These are phyloP conservation scores for Mucor saturninus DNA, from an alignment of 371 early-diverging fungal species.

Conservation along the genomic window DNA sequence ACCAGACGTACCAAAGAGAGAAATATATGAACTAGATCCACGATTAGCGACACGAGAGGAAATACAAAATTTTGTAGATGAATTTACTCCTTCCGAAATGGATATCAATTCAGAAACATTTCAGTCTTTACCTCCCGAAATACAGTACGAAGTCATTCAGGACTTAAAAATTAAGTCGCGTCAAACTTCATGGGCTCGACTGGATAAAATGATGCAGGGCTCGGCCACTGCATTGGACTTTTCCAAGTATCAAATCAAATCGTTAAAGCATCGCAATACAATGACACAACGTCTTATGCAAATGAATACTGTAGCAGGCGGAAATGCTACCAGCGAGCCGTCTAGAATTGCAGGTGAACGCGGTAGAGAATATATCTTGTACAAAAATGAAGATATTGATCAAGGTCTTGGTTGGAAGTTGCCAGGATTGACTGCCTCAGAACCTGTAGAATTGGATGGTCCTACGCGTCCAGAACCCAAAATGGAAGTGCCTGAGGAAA, in stretches of 20 bases:
- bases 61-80: conserved; percentile 59
- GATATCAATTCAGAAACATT: conserved; percentile 84
- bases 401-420: conserved; percentile 77
- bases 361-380: conserved; percentile 78
- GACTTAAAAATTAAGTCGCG: conserved; percentile 85
- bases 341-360: conserved; percentile 82
- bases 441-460: conserved; percentile 12
- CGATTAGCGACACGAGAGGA: conserved; percentile 72
- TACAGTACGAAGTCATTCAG: conserved; percentile 90
- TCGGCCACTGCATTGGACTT: conserved; percentile 84
- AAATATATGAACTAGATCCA: conserved; percentile 49
- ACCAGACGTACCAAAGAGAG: conserved; percentile 37
- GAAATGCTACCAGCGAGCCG: conserved; percentile 8
- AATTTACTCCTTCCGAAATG: conserved; percentile 59
- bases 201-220: conserved; percentile 73
- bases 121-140: conserved; percentile 76
- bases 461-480: conserved; percentile 4
- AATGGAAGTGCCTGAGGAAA: conserved; percentile 6
- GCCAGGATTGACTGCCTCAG: conserved; percentile 34
- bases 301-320: conserved; percentile 57
- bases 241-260: conserved; percentile 87
- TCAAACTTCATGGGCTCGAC: conserved; percentile 76
- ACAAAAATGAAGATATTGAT: conserved; percentile 76
- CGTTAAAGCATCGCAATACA: conserved; percentile 83
- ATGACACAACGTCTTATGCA: conserved; percentile 81